A percentile compares a stretch with the other conserved stretches of the same genome.
phyloP scores from a whole-genome alignment of 192 early-diverging fungal species.

The Paraglomus occultum region DNA sequence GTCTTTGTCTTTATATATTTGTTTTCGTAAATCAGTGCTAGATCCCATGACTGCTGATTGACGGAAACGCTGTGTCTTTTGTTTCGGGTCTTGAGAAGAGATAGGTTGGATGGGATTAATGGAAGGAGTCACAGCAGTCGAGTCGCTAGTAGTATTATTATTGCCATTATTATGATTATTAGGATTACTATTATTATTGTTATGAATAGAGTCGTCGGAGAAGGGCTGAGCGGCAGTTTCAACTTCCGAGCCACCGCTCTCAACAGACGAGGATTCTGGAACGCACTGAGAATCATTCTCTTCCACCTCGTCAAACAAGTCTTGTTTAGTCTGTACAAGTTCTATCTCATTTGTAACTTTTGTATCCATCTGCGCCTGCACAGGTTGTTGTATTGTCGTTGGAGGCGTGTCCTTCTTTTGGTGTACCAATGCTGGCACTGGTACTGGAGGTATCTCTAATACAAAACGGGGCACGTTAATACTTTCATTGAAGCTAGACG shows the following conservation, averaged over 20 bases:
- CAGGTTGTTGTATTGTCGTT: neutral
- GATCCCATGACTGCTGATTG: neutral
- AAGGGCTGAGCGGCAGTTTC: no score
- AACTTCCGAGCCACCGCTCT: no score
- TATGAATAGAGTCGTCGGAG: neutral
- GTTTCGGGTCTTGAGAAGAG: no score
- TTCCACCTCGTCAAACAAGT: neutral
- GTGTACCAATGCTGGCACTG: neutral
- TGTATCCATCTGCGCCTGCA: neutral
- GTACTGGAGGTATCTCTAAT: neutral
- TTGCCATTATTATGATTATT: constrained; percentile 13
- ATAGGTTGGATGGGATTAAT: neutral
- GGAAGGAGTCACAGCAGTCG: neutral
- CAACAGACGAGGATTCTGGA: no score
- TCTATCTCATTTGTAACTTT: neutral
- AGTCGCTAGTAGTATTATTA: constrained; percentile 9
- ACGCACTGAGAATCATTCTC: neutral
- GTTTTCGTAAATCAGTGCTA: constrained; percentile 12
- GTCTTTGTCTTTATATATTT: constrained; percentile 11
- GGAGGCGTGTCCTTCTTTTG: neutral
- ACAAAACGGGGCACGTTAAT: neutral
- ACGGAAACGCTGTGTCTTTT: no score
- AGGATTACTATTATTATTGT: constrained; percentile 10
- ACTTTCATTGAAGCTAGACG: neutral
- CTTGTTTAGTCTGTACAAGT: neutral